Base-by-base conservation (phyloP, 192 early-diverging fungal species). In the Coemansia aciculifera region DNA sequence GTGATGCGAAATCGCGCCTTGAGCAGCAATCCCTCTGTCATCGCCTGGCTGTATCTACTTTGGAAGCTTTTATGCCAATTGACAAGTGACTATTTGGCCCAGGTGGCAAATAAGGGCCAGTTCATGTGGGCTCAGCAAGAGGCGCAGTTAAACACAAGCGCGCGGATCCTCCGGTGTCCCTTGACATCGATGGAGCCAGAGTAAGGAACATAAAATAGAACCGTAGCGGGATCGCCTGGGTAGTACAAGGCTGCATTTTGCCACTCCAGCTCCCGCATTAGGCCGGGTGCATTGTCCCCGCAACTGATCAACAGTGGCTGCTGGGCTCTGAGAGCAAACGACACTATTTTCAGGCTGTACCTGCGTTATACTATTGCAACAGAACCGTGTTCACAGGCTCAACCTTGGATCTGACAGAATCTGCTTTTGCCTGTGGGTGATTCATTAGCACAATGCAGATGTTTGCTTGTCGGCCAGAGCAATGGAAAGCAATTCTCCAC, bases 231-330 rank as follows among this genome's bases (percentile, higher is more conserved):
- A 32, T 32, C n/a, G 24, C 31, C 54, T 57, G 17, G 2, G 54
- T 57, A 57, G 29, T 9, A 57, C 54, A 32, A 17, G 23, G 27
- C 29, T 57, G 54, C 54, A 57, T 57, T 57, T 32, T 57, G 54
- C 54, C 54, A 57, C 24, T 24, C 51, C 24, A 29, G 54, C 31
- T 57, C 54, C n/a, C 54, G 27, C 54, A 31, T 57, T 17, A 29
- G 17, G 54, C 51, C 3, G 12, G 51, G 51, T 9, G 24, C 51
- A 52, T 52, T 24, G 11, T 17, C 13, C 54, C 54, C 54, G 54
- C 54, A 57, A 57, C 54, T 34, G 54, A 57, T 57, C 29, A 32
- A 32, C 54, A 34, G 54, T 31, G 54, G 54, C 54, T 5, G 13
- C 7, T 32, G 17, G 6, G 27, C 9, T 57, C 27, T 12, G 23